Evolutionary conservation across 352 stramenopile genomes (phyloP).

Genomic region (Blastocystis sp.): DNA sequence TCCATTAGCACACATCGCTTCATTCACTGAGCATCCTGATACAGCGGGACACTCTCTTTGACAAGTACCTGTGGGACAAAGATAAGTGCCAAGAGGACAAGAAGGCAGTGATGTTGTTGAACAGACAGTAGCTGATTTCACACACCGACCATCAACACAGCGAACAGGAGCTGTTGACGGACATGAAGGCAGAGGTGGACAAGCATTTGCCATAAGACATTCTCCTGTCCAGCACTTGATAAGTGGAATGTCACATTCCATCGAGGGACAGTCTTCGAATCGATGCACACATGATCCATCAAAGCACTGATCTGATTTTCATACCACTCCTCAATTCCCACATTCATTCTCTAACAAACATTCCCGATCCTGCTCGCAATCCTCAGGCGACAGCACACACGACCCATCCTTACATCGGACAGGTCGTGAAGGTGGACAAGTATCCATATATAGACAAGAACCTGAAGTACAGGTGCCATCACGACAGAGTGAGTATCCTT

Average conservation of each 20-base stretch:
- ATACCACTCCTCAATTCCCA: neutral
- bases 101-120: neutral
- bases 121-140: neutral
- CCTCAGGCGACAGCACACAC: neutral
- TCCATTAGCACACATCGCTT: constrained; percentile 23
- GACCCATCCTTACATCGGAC: neutral
- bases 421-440: neutral
- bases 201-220: neutral
- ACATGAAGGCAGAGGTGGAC: constrained; percentile 10
- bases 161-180: neutral
- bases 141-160: neutral
- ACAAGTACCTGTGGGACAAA: neutral
- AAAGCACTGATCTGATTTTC: constrained; percentile 3
- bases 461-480: neutral
- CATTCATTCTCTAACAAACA: neutral
- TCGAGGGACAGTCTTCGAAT: neutral
- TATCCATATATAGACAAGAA: neutral
- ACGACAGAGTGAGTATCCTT: neutral
- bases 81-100: neutral
- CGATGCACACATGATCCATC: constrained; percentile 8
- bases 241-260: neutral
- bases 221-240: constrained; percentile 36
- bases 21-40: constrained; percentile 18
- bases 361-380: neutral
- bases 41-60: neutral